Evolutionary conservation across 164 flowering plant species (phyloP), one percentile per base, ranked within the genome.

Genomic region (Chloranthus sessilifolius): DNA sequence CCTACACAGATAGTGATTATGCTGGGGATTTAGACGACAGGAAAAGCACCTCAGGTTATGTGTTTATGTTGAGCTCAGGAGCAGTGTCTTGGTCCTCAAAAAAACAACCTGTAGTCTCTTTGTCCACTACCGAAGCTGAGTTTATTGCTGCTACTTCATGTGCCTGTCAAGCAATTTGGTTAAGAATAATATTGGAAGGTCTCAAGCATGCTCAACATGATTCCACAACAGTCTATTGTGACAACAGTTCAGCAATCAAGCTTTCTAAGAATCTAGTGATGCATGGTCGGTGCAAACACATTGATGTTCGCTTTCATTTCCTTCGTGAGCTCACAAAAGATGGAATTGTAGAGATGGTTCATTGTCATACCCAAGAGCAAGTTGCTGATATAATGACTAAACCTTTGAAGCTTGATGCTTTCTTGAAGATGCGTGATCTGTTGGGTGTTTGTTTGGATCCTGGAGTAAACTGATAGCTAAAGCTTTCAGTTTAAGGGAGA

Each of bases 221-320:
- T 3, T 7, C 10, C 9, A 47, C 36, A 19, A 10, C 34, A 30
- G 16, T 28, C 19, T 7, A 19, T 17, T 47, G 46, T n/a, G 29
- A 22, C 11, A 40, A 4, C 14, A 22, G 14, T 9, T 7, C 37
- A 14, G 1, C 2, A n/a, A 24, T 51, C 16, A 3, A 5, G 14
- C 14, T 51, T 17, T 17, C 55, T 23, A 37, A 9, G 15, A 51
- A 51, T 10, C 53, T 29, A 9, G 28, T 33, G 3, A 33, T 7
- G 24, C 41, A 19, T 33, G 42, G 41, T 5, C 15, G 17, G 15
- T 17, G 10, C 39, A 55, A 59, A 29, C 52, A 27, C 41, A 37
- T 33, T 36, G 49, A 41, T 0, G 9, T 61, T 17, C 57, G 43
- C 1, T 22, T 24, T 40, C 62, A 67, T 26, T 61, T 67, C 21